These are phyloP conservation scores for Plenodomus tracheiphilus DNA, from an alignment of 2,329 filamentous ascomycete genomes.

Conservation along the genomic window DNA sequence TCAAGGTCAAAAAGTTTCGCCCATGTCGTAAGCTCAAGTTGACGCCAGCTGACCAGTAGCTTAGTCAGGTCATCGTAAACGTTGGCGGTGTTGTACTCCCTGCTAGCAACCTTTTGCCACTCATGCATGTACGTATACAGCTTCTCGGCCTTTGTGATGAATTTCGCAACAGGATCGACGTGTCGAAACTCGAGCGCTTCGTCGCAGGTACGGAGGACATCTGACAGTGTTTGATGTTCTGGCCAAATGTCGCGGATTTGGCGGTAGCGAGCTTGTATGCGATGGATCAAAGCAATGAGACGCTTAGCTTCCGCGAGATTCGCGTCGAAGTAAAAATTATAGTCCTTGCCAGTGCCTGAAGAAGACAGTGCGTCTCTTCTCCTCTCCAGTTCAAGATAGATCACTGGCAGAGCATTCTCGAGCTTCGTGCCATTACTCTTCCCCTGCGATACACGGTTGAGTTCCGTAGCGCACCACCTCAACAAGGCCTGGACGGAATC, in stretches of 20 bases:
- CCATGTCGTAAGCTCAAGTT: slow-evolving; percentile 91
- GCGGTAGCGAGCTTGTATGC: slow-evolving; percentile 71
- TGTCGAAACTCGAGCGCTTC: slow-evolving; percentile 76
- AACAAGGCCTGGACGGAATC: slow-evolving; percentile 33
- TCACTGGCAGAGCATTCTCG: slow-evolving; percentile 64
- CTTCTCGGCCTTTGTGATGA: slow-evolving; percentile 85
- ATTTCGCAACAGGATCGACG: slow-evolving; percentile 80
- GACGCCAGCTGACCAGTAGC: slow-evolving; percentile 84
- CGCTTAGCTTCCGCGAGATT: slow-evolving; percentile 77
- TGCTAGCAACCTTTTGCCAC: slow-evolving; percentile 93
- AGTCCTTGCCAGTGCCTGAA: slow-evolving; percentile 47
- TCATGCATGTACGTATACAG: slow-evolving; percentile 84
- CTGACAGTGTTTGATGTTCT: slow-evolving; percentile 76
- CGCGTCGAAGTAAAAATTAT: slow-evolving; percentile 88
- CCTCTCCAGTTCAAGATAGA: slow-evolving; percentile 67
- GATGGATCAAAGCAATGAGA: slow-evolving; percentile 69
- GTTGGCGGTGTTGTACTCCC: slow-evolving; percentile 68
- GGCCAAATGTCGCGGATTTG: slow-evolving; percentile 67
- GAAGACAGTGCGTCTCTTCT: slow-evolving; percentile 51
- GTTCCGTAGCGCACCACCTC: slow-evolving; percentile 34
- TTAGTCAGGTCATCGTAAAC: slow-evolving; percentile 79
- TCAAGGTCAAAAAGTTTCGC: slow-evolving; percentile 85
- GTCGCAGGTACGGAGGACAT: slow-evolving; percentile 75
- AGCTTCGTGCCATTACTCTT: slow-evolving; percentile 27
- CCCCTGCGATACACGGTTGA: slow-evolving; percentile 31